Evolutionary conservation across 306 rosid species (phyloP), one percentile per base, ranked within the genome.

Genomic region (Quercus suber): DNA sequence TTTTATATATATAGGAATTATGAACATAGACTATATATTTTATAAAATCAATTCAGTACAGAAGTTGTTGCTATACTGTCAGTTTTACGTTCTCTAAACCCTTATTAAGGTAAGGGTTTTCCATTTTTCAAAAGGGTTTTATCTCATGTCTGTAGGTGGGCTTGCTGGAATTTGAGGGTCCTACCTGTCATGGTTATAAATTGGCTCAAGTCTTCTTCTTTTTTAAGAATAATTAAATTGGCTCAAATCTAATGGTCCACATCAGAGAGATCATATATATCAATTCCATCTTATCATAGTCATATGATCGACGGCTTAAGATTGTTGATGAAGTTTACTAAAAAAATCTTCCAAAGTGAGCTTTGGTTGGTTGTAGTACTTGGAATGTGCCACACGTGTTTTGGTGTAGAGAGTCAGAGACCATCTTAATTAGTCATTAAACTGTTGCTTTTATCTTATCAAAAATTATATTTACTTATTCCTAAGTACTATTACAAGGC

Each of bases 201-300:
- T 55, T 56, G 80, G 82, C 82, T 82, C 80, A 84, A 81, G 82
- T 89, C 87, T 67, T 35, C 41, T 35, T 35, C 41, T 35, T 35
- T 6, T 35, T 35, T 35, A 35, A 35, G 41, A 35, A 35, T 35
- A 35, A 35, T 35, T 35, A 35, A 6, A 35, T 35, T 55, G 80
- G 82, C 82, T 82, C 80, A 88, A 83, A 84, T 89, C 87, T 56
- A 63, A 79, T 69, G 83, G 88, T 83, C 81, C 80, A 87, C 83
- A 52, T 71, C 84, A 60, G 75, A 79, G 70, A 73, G 73, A 84
- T 84, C 88, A 12, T 84, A 79, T 73, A 61, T 83, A 81, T 79
- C 79, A 81, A 64, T 41, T 8, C 58, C 77, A 60, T 35, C 52
- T 35, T 45, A n/a, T 33, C 52, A 19, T 68, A 19, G 72, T 67